A percentile compares a stretch with the other conserved stretches of the same genome.
phyloP scores from a whole-genome alignment of 2,329 filamentous ascomycete genomes.

The Gaeumannomyces sp. region DNA sequence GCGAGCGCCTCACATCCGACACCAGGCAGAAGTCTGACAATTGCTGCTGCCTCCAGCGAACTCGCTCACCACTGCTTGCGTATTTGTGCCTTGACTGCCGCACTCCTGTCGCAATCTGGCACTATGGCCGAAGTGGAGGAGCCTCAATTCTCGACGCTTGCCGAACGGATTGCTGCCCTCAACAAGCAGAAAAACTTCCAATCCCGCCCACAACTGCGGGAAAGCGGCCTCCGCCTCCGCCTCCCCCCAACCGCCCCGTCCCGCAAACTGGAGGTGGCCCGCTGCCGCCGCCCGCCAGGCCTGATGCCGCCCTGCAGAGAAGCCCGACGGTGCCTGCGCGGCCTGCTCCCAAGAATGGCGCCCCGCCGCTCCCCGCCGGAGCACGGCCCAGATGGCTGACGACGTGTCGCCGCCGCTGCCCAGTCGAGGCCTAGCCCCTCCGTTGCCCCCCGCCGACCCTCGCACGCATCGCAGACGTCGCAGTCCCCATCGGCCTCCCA shows the following conservation, averaged over 20 bases:
- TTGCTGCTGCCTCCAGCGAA: not conserved
- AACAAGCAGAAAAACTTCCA: conserved; percentile 56
- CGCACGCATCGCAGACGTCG: conserved; percentile 19
- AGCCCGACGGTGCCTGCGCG: conserved; percentile 35
- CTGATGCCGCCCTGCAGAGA: conserved; percentile 17
- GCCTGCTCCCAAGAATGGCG: conserved; percentile 23
- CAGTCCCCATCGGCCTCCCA: conserved; percentile 13
- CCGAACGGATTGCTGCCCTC: conserved; percentile 58
- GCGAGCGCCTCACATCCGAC: not conserved
- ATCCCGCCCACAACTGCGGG: conserved; percentile 24
- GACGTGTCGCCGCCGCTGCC: conserved; percentile 21
- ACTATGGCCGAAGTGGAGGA: conserved; percentile 56
- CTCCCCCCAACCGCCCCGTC: conserved; percentile 36
- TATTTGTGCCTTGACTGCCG: not conserved
- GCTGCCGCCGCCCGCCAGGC: conserved; percentile 20
- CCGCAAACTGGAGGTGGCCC: conserved; percentile 28
- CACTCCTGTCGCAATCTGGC: not conserved
- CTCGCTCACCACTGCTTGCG: not conserved
- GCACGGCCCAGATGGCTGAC: conserved; percentile 20
- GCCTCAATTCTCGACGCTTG: conserved; percentile 53
- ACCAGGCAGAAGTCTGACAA: not conserved
- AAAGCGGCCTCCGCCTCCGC: conserved; percentile 39
- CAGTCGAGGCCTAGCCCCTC: conserved; percentile 26
- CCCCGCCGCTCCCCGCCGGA: conserved; percentile 34
- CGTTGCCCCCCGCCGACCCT: conserved; percentile 30